Evolutionary conservation across 2,329 filamentous ascomycete genomes (phyloP).

Genomic region (Claviceps fusiformis): DNA sequence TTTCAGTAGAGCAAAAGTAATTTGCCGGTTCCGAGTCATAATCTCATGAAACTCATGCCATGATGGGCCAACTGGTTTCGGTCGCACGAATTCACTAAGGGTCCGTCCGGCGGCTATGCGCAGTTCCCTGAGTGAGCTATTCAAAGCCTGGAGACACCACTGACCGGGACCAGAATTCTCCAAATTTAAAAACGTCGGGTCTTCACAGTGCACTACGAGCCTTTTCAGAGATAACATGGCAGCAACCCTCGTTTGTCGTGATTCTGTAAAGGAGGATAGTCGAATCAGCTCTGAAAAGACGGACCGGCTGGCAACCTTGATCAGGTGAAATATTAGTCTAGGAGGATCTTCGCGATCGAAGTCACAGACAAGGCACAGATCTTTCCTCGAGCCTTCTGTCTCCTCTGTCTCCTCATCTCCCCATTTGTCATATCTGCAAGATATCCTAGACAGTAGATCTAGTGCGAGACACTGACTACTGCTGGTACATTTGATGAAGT

Average conservation of each 20-base stretch:
- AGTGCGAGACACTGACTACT: constrained; percentile 37
- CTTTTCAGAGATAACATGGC: constrained; percentile 60
- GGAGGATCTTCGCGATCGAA: neutral
- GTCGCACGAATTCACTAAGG: constrained; percentile 49
- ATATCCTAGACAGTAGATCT: constrained; percentile 39
- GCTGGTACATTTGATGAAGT: constrained; percentile 34
- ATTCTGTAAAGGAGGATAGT: constrained; percentile 32
- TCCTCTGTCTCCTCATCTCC: neutral
- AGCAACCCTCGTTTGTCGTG: constrained; percentile 49
- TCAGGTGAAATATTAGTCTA: constrained; percentile 3
- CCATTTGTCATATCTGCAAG: constrained; percentile 14
- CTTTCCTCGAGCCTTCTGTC: neutral
- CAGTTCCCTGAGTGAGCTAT: constrained; percentile 74
- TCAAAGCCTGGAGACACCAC: constrained; percentile 69
- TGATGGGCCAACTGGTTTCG: constrained; percentile 8
- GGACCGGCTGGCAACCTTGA: constrained; percentile 25
- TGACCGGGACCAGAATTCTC: constrained; percentile 56
- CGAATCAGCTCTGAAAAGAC: constrained; percentile 34
- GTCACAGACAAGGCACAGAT: constrained; percentile 16
- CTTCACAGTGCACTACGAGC: constrained; percentile 52
- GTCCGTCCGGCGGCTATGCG: constrained; percentile 65
- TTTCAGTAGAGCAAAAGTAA: constrained; percentile 57
- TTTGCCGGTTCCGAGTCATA: constrained; percentile 40
- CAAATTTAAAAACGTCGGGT: constrained; percentile 49
- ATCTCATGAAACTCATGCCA: constrained; percentile 10